Evolutionary conservation across 208 protist species (phyloP).

Genomic region (Crithidia fasciculata): DNA sequence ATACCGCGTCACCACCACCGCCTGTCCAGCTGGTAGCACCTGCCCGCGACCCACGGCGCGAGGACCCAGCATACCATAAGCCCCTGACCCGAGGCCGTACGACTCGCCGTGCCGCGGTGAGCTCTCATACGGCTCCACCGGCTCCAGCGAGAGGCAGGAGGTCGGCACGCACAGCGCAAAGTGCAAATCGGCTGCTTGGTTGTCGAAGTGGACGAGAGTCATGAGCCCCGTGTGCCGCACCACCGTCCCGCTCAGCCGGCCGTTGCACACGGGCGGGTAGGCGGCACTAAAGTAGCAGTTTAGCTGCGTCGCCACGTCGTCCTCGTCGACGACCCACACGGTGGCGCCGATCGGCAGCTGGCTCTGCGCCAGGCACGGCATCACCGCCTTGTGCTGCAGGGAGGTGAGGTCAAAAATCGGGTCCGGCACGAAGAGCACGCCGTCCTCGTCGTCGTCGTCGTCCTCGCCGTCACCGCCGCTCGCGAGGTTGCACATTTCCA

Average conservation of each 20-base stretch:
- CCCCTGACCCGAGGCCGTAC: conserved; percentile 35
- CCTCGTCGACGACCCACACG: conserved; percentile 87
- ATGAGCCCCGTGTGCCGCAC: conserved; percentile 63
- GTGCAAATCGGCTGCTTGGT: conserved; percentile 30
- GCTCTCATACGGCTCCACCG: conserved; percentile 66
- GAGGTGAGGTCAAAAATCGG: conserved; percentile 54
- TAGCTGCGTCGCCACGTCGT: conserved; percentile 79
- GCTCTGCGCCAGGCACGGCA: conserved; percentile 54
- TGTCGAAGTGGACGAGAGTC: conserved; percentile 67
- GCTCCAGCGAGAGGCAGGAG: conserved; percentile 58
- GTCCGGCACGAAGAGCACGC: conserved; percentile 68
- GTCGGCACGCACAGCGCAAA: conserved; percentile 69
- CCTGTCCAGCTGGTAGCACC: not conserved
- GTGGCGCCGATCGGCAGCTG: conserved; percentile 43
- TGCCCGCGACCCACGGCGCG: conserved; percentile 25
- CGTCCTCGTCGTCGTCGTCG: conserved; percentile 33
- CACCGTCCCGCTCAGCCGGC: conserved; percentile 56
- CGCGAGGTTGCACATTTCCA: conserved; percentile 18
- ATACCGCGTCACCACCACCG: conserved; percentile 20
- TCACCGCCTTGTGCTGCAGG: conserved; percentile 38
- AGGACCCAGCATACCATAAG: conserved; percentile 55
- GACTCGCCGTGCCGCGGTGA: conserved; percentile 26
- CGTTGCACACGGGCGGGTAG: conserved; percentile 80
- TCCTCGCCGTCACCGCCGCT: conserved; percentile 15
- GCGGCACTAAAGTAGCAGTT: conserved; percentile 54